phyloP scores from a whole-genome alignment of 2,329 filamentous ascomycete species.

The Xylariaceae sp. region DNA sequence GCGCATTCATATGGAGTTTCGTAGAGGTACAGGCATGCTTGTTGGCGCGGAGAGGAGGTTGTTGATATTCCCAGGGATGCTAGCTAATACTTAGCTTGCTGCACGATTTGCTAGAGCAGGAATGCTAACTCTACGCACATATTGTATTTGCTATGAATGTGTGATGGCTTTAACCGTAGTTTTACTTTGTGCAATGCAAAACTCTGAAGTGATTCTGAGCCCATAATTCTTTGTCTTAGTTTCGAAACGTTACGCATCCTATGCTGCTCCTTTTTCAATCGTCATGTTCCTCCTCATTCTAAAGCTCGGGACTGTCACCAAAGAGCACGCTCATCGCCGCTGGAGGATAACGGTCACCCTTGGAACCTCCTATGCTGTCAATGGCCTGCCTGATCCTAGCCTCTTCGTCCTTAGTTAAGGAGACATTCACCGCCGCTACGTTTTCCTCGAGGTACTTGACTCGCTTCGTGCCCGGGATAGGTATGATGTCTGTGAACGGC shows the following conservation, averaged over 20 bases:
- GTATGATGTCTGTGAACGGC: constrained; percentile 51
- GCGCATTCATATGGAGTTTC: too few relatives aligned
- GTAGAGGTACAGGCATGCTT: too few relatives aligned
- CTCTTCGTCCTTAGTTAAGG: constrained; percentile 45
- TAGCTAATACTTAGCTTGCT: too few relatives aligned
- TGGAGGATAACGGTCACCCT: constrained; percentile 27
- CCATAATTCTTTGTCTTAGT: too few relatives aligned
- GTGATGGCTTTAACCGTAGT: too few relatives aligned
- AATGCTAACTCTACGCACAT: too few relatives aligned
- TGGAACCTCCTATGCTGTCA: constrained; percentile 35
- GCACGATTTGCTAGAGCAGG: too few relatives aligned
- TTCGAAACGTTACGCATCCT: neutral
- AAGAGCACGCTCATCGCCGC: constrained; percentile 20
- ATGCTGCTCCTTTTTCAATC: neutral
- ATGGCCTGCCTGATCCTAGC: constrained; percentile 44
- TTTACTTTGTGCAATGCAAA: too few relatives aligned
- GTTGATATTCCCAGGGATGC: too few relatives aligned
- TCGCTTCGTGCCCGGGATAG: constrained; percentile 45
- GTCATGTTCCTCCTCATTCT: neutral
- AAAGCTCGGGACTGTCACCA: constrained; percentile 33
- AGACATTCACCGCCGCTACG: constrained; percentile 40
- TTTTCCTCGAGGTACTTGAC: constrained; percentile 43
- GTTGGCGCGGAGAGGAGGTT: too few relatives aligned
- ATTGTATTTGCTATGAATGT: too few relatives aligned
- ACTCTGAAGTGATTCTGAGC: too few relatives aligned